Evolutionary conservation across 257 asterid species (phyloP).

Genomic region (Solanum lycopersicoides): DNA sequence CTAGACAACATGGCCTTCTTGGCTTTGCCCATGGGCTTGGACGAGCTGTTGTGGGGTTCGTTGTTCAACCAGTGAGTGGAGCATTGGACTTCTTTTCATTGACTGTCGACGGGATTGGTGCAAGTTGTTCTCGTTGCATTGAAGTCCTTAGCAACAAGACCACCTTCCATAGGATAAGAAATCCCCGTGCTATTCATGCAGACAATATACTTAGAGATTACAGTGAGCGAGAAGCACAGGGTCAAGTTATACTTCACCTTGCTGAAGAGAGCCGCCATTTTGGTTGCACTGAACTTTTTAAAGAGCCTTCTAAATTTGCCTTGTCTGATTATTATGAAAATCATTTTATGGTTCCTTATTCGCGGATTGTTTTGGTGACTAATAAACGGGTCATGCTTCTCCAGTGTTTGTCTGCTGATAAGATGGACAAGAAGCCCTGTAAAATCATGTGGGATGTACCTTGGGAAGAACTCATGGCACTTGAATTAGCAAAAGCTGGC

Average conservation of each 20-base stretch:
- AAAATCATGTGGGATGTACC: constrained; percentile 97
- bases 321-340: constrained; percentile 85
- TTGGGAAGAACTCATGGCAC: constrained; percentile 83
- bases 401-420: constrained; percentile 77
- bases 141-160: constrained; percentile 75
- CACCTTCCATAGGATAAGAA: constrained; percentile 60
- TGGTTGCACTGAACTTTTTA: constrained; percentile 94
- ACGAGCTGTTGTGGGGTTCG: constrained; percentile 81
- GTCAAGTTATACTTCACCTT: constrained; percentile 92
- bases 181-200: constrained; percentile 85
- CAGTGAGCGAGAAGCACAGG: constrained; percentile 80
- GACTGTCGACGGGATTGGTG: constrained; percentile 97
- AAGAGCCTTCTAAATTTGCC: constrained; percentile 97
- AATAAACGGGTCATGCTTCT: constrained; percentile 79
- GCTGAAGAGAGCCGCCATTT: constrained; percentile 95
- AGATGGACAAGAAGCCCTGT: constrained; percentile 85
- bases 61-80: constrained; percentile 96
- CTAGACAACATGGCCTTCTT: constrained; percentile 86
- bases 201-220: constrained; percentile 75
- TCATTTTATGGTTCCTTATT: constrained; percentile 76
- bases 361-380: constrained; percentile 79
- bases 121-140: constrained; percentile 93
- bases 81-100: constrained; percentile 91
- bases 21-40: constrained; percentile 99
- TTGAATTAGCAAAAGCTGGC: constrained; percentile 95